Conservation (phyloP, 179 eudicot genomes). For the Nepenthes alata region DNA sequence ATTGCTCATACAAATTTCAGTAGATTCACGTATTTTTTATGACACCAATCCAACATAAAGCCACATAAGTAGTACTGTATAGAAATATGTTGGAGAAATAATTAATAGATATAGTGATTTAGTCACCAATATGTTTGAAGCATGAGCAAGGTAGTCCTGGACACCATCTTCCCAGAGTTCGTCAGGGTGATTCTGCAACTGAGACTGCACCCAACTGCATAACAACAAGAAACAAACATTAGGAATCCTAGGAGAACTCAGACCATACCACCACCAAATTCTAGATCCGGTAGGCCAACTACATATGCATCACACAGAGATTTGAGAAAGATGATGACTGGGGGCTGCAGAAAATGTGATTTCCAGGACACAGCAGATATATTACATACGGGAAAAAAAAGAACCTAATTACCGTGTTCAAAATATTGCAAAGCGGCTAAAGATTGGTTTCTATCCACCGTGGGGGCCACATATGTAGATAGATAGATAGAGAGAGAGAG, state of each 20-base stretch:
- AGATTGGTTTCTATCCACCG: not conserved
- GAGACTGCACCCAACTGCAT: slow-evolving; percentile 88
- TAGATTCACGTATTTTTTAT: too few species aligned
- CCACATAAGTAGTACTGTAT: not conserved
- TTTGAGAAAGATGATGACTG: not conserved
- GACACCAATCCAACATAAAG: too few species aligned
- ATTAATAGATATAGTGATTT: not conserved
- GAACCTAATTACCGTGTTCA: not conserved
- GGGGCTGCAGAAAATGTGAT: not conserved
- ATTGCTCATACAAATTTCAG: too few species aligned
- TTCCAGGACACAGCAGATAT: not conserved
- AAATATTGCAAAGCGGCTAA: not conserved
- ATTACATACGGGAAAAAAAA: not conserved
- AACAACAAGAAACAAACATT: slow-evolving; percentile 6
- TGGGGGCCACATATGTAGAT: too few species aligned
- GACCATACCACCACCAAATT: not conserved
- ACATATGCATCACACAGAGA: not conserved
- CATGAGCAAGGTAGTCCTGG: slow-evolving; percentile 60
- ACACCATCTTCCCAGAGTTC: slow-evolving; percentile 98
- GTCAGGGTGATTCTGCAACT: slow-evolving; percentile 72
- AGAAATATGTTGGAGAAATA: not conserved
- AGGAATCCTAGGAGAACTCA: not conserved
- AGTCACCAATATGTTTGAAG: slow-evolving; percentile 59
- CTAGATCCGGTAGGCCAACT: not conserved
- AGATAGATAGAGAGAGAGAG: too few species aligned